These are phyloP conservation scores for Metarhizium humberi DNA, from an alignment of 2,329 filamentous ascomycete genomes.

Conservation along the genomic window DNA sequence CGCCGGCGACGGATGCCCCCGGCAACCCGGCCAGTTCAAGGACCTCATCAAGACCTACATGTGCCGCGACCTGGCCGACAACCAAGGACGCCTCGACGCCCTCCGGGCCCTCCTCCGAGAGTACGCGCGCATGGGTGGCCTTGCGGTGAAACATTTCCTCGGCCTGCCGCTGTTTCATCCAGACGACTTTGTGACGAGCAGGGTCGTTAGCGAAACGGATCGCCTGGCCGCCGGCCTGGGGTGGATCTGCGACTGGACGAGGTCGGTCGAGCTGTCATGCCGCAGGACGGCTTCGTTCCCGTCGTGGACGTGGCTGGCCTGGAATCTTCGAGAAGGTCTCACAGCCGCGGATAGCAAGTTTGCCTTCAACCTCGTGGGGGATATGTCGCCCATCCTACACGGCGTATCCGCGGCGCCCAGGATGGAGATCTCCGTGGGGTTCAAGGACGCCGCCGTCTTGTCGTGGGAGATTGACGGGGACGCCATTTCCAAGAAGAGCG, in stretches of 20 bases:
- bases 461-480: constrained; percentile 27
- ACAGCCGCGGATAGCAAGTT: constrained; percentile 10
- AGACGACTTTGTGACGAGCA: constrained; percentile 18
- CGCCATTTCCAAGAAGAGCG: constrained; percentile 16
- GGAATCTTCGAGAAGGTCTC: constrained; percentile 18
- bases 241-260: constrained; percentile 21
- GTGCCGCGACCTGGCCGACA: constrained; percentile 16
- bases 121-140: constrained; percentile 17
- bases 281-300: constrained; percentile 16
- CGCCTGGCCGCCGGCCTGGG: constrained; percentile 24
- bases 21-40: constrained; percentile 16
- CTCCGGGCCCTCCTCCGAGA: constrained; percentile 22
- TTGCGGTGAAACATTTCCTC: constrained; percentile 19
- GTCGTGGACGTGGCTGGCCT: constrained; percentile 30
- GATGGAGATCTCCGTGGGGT: constrained; percentile 25
- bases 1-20: constrained; percentile 7
- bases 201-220: constrained; percentile 22
- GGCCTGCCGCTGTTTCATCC: constrained; percentile 26
- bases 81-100: constrained; percentile 23
- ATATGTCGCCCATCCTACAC: constrained; percentile 17
- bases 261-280: constrained; percentile 16
- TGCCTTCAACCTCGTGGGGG: constrained; percentile 21
- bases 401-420: constrained; percentile 21
- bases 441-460: constrained; percentile 21
- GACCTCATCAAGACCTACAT: constrained; percentile 22